These are phyloP conservation scores for Prototheca wickerhamii DNA, from an alignment of 163 green algal species.

Conservation along the genomic window DNA sequence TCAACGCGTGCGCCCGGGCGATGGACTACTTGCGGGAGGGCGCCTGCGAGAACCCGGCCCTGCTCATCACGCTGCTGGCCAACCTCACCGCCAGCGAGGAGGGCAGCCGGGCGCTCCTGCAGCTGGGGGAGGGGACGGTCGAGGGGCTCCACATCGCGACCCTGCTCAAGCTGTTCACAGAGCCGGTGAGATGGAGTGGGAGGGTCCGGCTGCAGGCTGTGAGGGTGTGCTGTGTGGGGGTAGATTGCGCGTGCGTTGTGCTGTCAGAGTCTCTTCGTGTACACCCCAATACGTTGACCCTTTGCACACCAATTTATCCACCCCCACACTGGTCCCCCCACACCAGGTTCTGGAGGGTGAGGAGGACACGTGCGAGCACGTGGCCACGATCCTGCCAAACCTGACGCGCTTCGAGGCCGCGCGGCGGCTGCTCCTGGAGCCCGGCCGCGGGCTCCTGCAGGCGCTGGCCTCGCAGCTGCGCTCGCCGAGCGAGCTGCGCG, in stretches of 20 bases:
- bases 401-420: conserved; percentile 43
- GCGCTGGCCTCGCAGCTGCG: conserved; percentile 52
- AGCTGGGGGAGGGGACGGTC: conserved; percentile 38
- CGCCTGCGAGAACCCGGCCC: conserved; percentile 29
- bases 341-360: background rate
- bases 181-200: background rate
- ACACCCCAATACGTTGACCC: background rate
- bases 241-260: background rate
- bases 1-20: conserved; percentile 27
- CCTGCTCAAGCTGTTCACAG: conserved; percentile 54
- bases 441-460: conserved; percentile 46
- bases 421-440: conserved; percentile 52
- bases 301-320: background rate
- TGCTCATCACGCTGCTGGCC: conserved; percentile 67
- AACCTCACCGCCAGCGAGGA: conserved; percentile 65
- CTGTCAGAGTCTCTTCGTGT: background rate
- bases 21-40: conserved; percentile 58
- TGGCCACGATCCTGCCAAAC: conserved; percentile 60
- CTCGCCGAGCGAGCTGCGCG: conserved; percentile 28
- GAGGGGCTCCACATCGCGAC: conserved; percentile 44
- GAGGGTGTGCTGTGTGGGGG: background rate
- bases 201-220: conserved; percentile 6
- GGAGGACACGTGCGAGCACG: conserved; percentile 48
- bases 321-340: background rate
- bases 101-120: conserved; percentile 53